Evolutionary conservation across 2,329 filamentous ascomycete species (phyloP), one percentile per base, ranked within the genome.

Genomic region (Bipolaris zeicola): DNA sequence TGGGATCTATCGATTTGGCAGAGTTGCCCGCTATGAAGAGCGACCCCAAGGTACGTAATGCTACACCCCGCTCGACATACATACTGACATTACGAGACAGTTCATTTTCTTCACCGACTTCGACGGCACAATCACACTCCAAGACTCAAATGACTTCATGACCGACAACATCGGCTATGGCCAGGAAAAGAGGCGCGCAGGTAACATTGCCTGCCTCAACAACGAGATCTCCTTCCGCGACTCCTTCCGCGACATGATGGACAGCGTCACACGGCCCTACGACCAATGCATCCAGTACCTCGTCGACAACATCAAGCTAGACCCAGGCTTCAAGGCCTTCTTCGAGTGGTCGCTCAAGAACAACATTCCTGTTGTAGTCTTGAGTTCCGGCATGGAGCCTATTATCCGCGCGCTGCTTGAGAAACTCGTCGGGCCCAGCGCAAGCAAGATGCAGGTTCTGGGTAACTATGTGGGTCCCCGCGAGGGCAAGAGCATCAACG

Each of bases 51-150:
- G 72, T 74, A 31, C 28, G 4, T 31, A 56, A 13, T 57, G 22
- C 8, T 1, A 16, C 6, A 16, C 11, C 11, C 38, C 10, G 5
- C 14, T 8, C 10, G 28, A 31, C 3, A 31, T 28, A 28, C 38
- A 8, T 52, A 48, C 62, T 69, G 46, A 73, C 60, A 48, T 33
- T 18, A 16, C 22, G 11, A 6, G 39, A 14, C 31, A 92, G 79
- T 90, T 91, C 81, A 93, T 99, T 82, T 97, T 99, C 85, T 98
- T 98, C 82, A 96, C 93, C 67, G 95, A 99, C 80, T 98, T 98
- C 75, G 95, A 99, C 78, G 95, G 95, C 71, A 98, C 93, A 51
- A 94, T 97, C 75, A 97, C 94, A 46, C 83, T 87, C 55, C 81
- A 86, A 70, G 87, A 89, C 76, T 87, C 83, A 79, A 89, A 89